Conservation (phyloP, 2,329 filamentous ascomycete genomes). For the Monosporascus sp. region DNA sequence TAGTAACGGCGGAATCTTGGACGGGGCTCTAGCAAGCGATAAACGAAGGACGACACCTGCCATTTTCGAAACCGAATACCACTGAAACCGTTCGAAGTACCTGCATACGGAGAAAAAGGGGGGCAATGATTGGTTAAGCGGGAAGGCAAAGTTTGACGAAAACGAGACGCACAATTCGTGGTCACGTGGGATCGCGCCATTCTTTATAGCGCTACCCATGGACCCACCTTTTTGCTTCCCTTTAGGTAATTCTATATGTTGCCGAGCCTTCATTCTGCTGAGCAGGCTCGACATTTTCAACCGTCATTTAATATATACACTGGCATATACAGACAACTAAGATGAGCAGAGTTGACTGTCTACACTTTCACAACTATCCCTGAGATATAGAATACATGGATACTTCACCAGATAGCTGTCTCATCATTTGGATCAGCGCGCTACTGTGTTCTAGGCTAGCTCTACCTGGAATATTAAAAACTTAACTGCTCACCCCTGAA, state of each 20-base stretch:
- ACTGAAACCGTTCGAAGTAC: not conserved
- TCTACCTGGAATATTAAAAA: too few relatives aligned
- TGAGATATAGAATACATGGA: too few relatives aligned
- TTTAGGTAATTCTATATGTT: not conserved
- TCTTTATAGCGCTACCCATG: not conserved
- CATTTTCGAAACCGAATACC: conserved; percentile 7
- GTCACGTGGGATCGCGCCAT: conserved; percentile 18
- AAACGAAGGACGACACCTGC: conserved; percentile 6
- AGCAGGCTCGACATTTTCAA: too few relatives aligned
- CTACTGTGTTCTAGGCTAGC: too few relatives aligned
- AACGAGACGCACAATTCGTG: not conserved
- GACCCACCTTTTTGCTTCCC: not conserved
- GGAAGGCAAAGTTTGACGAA: not conserved
- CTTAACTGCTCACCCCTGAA: too few relatives aligned
- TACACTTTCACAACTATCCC: too few relatives aligned
- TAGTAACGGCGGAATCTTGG: conserved; percentile 2
- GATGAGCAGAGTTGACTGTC: too few relatives aligned
- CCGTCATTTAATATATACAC: too few relatives aligned
- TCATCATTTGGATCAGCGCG: too few relatives aligned
- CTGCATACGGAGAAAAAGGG: not conserved
- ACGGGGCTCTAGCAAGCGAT: conserved; percentile 14
- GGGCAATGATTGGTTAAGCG: not conserved
- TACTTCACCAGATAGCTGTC: too few relatives aligned
- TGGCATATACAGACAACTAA: too few relatives aligned
- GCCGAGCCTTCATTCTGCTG: too few relatives aligned